Percentiles rank a stretch among this genome's conserved stretches.
phyloP scores from a whole-genome alignment of 805 yeast species.

The Phaffomyces opuntiae region DNA sequence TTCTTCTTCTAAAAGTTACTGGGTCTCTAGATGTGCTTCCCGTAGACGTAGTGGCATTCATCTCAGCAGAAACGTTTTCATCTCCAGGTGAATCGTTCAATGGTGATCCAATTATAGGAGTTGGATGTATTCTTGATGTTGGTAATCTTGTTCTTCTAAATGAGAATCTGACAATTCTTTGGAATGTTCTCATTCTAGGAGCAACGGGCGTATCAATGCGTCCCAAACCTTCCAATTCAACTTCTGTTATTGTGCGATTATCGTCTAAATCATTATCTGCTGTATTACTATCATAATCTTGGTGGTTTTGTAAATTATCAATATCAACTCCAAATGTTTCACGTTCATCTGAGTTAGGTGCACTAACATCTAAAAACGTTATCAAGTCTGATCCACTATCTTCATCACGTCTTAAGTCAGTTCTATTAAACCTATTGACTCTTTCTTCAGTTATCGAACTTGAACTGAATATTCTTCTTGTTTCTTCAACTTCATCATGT shows the following conservation, averaged over 20 bases:
- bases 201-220: background rate
- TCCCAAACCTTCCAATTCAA: background rate
- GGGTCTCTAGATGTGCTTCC: constrained; percentile 1
- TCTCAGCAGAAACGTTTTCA: background rate
- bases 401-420: no score
- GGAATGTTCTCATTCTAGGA: background rate
- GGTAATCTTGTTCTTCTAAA: constrained; percentile 1
- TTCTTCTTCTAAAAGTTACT: constrained; percentile 5
- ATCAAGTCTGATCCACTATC: background rate
- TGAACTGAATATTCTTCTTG: no score
- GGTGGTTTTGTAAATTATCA: background rate
- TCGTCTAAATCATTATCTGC: background rate
- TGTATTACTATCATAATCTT: no score
- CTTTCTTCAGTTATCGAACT: no score
- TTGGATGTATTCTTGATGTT: constrained; percentile 1
- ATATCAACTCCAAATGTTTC: background rate
- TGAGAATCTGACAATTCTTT: constrained; percentile 4
- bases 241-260: background rate
- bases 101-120: background rate
- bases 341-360: background rate
- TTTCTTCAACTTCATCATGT: background rate
- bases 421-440: no score
- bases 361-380: background rate
- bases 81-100: background rate
- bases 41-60: constrained; percentile 1